Conservation (phyloP, 1,284 basidiomycete genomes). For the Leccinum pachyderme region DNA sequence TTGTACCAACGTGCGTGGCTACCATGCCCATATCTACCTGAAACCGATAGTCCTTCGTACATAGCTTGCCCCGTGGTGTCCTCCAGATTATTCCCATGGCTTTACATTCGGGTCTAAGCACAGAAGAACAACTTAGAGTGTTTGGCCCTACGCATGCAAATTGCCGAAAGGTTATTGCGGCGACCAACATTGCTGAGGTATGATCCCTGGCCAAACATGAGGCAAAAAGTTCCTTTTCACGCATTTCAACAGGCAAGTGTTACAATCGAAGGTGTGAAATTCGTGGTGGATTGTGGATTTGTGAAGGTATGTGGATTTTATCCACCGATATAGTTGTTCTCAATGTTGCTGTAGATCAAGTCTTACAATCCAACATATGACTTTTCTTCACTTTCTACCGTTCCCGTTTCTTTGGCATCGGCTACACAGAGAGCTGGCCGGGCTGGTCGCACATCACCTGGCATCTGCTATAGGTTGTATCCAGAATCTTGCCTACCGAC, state of each 20-base stretch:
- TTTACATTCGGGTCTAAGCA: conserved; percentile 85
- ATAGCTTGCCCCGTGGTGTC: conserved; percentile 65
- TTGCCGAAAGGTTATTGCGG: conserved; percentile 85
- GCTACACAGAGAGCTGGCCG: conserved; percentile 88
- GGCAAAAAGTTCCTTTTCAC: not conserved
- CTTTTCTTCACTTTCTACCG: conserved; percentile 78
- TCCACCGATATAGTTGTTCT: not conserved
- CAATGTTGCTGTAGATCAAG: conserved; percentile 55
- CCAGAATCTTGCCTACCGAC: conserved; percentile 58
- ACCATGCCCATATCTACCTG: not conserved
- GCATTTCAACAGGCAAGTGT: conserved; percentile 70
- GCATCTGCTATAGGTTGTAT: conserved; percentile 94
- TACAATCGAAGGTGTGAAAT: conserved; percentile 93
- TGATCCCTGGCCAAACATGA: conserved; percentile 9
- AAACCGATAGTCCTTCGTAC: conserved; percentile 4
- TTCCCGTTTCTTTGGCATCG: conserved; percentile 81
- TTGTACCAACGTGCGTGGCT: conserved; percentile 62
- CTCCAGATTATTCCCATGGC: conserved; percentile 69
- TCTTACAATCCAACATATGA: conserved; percentile 80
- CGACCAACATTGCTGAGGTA: conserved; percentile 96
- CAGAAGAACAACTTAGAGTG: conserved; percentile 82
- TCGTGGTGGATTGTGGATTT: conserved; percentile 93
- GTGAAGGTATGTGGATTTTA: conserved; percentile 67
- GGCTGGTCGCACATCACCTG: conserved; percentile 86
- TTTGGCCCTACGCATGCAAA: conserved; percentile 77